phyloP scores from a whole-genome alignment of 2,329 filamentous ascomycete genomes.

The Dendryphion nanum region DNA sequence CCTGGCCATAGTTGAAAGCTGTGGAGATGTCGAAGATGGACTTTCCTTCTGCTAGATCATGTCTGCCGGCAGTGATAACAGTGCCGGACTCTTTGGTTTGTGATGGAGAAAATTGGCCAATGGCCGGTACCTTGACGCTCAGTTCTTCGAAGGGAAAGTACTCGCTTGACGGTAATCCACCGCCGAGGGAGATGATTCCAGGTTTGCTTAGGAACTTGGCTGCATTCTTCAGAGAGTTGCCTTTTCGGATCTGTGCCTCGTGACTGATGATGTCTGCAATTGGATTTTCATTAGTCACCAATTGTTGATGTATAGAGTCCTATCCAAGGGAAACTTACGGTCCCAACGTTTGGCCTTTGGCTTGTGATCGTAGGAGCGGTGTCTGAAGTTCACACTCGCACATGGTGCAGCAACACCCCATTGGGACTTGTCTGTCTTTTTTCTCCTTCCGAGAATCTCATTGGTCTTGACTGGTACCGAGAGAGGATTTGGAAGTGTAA shows the following conservation, averaged over 20 bases:
- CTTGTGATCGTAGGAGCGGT: slow-evolving; percentile 61
- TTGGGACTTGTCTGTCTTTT: slow-evolving; percentile 67
- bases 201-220: slow-evolving; percentile 77
- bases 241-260: slow-evolving; percentile 56
- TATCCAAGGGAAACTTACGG: slow-evolving; percentile 59
- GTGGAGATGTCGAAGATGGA: slow-evolving; percentile 74
- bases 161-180: slow-evolving; percentile 82
- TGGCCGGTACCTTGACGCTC: slow-evolving; percentile 67
- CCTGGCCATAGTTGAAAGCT: slow-evolving; percentile 90
- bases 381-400: slow-evolving; percentile 78
- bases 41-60: slow-evolving; percentile 69
- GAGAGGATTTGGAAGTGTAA: slow-evolving; percentile 52
- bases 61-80: slow-evolving; percentile 70
- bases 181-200: slow-evolving; percentile 86
- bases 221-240: slow-evolving; percentile 73
- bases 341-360: slow-evolving; percentile 82
- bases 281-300: too few species aligned
- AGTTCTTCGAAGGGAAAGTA: slow-evolving; percentile 90
- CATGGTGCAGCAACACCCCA: slow-evolving; percentile 75
- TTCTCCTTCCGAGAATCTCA: slow-evolving; percentile 65
- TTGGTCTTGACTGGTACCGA: slow-evolving; percentile 54
- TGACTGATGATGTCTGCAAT: slow-evolving; percentile 41
- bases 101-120: slow-evolving; percentile 68
- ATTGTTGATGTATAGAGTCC: too few species aligned
- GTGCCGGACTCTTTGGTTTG: slow-evolving; percentile 62